These are phyloP conservation scores for Millerozyma miso DNA, from an alignment of 805 yeast genomes.

Conservation along the genomic window DNA sequence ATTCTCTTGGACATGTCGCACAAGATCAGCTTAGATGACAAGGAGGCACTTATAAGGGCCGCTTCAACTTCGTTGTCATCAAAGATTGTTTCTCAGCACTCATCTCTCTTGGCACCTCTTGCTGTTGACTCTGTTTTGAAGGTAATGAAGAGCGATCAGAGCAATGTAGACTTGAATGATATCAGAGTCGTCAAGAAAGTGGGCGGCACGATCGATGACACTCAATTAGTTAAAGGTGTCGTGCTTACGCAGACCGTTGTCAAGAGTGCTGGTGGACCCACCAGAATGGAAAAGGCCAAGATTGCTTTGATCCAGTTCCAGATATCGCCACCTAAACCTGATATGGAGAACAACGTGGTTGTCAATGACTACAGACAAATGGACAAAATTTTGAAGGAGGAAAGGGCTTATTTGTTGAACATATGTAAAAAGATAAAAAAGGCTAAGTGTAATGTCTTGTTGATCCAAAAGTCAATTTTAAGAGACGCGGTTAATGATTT, in stretches of 20 bases:
- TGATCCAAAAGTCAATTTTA: constrained; percentile 88
- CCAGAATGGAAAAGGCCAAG: constrained; percentile 88
- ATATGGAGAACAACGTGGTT: constrained; percentile 94
- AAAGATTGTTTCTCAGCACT: constrained; percentile 92
- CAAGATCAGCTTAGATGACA: constrained; percentile 72
- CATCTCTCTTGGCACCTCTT: constrained; percentile 81
- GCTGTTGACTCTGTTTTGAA: constrained; percentile 90
- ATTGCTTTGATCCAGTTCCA: constrained; percentile 91
- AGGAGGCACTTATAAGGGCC: constrained; percentile 81
- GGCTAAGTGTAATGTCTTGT: constrained; percentile 89
- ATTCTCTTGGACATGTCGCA: constrained; percentile 81
- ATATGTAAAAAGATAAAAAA: constrained; percentile 95
- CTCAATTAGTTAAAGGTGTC: constrained; percentile 88
- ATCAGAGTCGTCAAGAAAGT: constrained; percentile 88
- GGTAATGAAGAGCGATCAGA: constrained; percentile 58
- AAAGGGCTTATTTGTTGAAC: constrained; percentile 89
- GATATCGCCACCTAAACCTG: constrained; percentile 95
- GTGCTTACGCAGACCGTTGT: constrained; percentile 88
- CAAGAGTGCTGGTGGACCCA: constrained; percentile 91
- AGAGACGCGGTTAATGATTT: constrained; percentile 94
- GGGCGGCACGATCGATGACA: constrained; percentile 97
- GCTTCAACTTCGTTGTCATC: constrained; percentile 93
- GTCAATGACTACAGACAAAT: constrained; percentile 98
- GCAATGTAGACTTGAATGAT: constrained; percentile 78
- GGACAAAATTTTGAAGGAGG: constrained; percentile 98